Base-by-base conservation (phyloP, 495 filamentous ascomycete genomes). In the Evernia prunastri region DNA sequence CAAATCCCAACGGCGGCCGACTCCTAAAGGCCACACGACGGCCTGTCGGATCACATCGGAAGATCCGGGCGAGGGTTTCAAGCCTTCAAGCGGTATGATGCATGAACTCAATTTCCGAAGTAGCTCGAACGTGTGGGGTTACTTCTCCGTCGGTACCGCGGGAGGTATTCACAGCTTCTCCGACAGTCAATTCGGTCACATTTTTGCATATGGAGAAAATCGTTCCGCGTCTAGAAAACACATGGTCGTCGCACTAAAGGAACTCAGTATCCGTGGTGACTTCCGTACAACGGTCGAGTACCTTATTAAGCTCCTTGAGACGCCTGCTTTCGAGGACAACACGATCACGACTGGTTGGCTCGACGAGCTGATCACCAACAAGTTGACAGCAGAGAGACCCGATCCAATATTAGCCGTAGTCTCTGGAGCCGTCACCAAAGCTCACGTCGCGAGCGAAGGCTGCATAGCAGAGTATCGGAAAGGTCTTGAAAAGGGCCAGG, bases 1-100 rank as follows among this genome's bases (percentile, higher is more conserved):
- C 61, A 81, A 89, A 77, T 89, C 85, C 3, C 94, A 99, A 79
- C 84, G 94, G 65, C 83, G 92, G 66, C 94, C 94, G 36, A 87
- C 86, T 58, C 91, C 94, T 59, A 96, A 96, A 79, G 94, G 94
- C 51, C 94, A 99, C 79, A 94, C 89, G 65, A 99, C 94, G 40
- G 94, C 94, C 61, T 99, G 94, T 79, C 90, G 94, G 86, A 99
- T 99, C 78, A 99, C 94, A 35, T 99, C 95, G 3, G 94, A 99
- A 78, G 94, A 99, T 75, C 94, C 94, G 20, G 94, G 93, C 67
- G 94, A 99, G 82, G 94, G 94, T 37, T 99, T 99, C 85, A 99
- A 99, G 82, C 94, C 94, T 60, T 99, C 94, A 27, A 93, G 91
- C 72, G 94, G 94, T 85, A 96, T 91, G 64, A 94, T 99, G 87